A percentile compares a stretch with the other conserved stretches of the same genome.
Evolutionary conservation across 2,329 filamentous ascomycete species (phyloP).

Genomic region (Mariannaea elegans): DNA sequence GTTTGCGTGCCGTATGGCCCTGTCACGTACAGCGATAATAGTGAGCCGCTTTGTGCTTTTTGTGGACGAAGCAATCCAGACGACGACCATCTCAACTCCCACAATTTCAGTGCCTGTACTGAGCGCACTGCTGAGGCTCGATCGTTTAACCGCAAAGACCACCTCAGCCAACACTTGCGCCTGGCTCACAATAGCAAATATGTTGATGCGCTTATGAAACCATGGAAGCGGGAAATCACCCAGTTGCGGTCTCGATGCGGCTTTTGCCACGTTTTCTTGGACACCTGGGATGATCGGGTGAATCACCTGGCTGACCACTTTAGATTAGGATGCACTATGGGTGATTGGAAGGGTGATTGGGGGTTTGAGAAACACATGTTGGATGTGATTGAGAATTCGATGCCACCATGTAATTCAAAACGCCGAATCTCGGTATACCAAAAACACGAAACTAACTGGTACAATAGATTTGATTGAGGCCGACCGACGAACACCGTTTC

Average conservation of each 20-base stretch:
- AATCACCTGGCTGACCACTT: constrained; percentile 52
- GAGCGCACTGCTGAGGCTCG: constrained; percentile 55
- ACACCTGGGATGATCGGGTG: constrained; percentile 46
- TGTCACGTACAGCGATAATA: constrained; percentile 46
- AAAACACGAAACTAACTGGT: not conserved
- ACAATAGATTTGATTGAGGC: constrained; percentile 10
- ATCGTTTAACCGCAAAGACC: constrained; percentile 53
- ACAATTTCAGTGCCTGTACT: constrained; percentile 55
- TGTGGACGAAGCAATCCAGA: constrained; percentile 45
- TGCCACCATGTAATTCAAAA: constrained; percentile 45
- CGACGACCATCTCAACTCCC: constrained; percentile 43
- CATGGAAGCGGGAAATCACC: constrained; percentile 47
- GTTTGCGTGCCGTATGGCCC: constrained; percentile 49
- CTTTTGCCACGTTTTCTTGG: constrained; percentile 47
- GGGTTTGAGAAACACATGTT: constrained; percentile 48
- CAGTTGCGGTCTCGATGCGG: constrained; percentile 50
- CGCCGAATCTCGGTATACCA: too few species aligned
- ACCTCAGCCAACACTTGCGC: constrained; percentile 51
- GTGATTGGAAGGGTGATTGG: constrained; percentile 52
- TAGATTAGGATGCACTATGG: constrained; percentile 49
- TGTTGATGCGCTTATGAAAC: constrained; percentile 25
- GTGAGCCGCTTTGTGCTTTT: constrained; percentile 44
- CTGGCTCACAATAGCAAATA: constrained; percentile 52
- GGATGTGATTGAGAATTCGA: constrained; percentile 49
- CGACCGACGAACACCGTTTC: constrained; percentile 27